A percentile compares a stretch with the other conserved stretches of the same genome.
phyloP scores from a whole-genome alignment of 768 basidiomycete species.

The Phlegmacium glaucopus region DNA sequence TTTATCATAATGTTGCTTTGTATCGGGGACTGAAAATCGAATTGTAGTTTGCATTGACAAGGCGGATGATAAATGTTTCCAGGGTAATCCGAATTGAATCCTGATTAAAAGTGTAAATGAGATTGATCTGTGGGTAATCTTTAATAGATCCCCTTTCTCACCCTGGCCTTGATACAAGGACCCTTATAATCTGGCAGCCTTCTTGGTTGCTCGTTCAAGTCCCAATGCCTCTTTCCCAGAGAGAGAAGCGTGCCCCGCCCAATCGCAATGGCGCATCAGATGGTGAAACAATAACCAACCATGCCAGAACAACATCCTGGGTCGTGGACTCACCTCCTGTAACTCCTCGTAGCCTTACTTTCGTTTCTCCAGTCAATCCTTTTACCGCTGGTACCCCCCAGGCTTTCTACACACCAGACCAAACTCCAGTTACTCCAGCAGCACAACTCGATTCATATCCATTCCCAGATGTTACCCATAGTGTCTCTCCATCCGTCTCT shows the following conservation, averaged over 20 bases:
- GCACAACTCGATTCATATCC: conserved; percentile 25
- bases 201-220: conserved; percentile 12
- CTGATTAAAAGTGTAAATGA: too few species aligned
- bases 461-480: conserved; percentile 34
- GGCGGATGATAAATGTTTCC: conserved; percentile 3
- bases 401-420: conserved; percentile 36
- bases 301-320: conserved; percentile 33
- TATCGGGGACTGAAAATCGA: too few species aligned
- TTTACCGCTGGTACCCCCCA: conserved; percentile 52
- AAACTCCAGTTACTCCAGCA: conserved; percentile 23
- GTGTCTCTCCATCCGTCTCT: conserved; percentile 34
- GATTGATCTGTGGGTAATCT: too few species aligned
- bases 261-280: conserved; percentile 27
- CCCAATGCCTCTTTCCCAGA: conserved; percentile 17
- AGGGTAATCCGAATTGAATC: conserved; percentile 19
- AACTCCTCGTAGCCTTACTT: conserved; percentile 38
- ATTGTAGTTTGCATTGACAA: too few species aligned
- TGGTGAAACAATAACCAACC: conserved; percentile 26
- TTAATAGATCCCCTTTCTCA: too few species aligned
- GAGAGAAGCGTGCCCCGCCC: conserved; percentile 30
- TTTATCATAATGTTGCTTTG: too few species aligned
- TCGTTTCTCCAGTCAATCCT: conserved; percentile 36
- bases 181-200: conserved; percentile 29
- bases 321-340: conserved; percentile 34
- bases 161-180: too few species aligned